Evolutionary conservation across 495 filamentous ascomycete genomes (phyloP).

Genomic region (Pyrenula aspistea): DNA sequence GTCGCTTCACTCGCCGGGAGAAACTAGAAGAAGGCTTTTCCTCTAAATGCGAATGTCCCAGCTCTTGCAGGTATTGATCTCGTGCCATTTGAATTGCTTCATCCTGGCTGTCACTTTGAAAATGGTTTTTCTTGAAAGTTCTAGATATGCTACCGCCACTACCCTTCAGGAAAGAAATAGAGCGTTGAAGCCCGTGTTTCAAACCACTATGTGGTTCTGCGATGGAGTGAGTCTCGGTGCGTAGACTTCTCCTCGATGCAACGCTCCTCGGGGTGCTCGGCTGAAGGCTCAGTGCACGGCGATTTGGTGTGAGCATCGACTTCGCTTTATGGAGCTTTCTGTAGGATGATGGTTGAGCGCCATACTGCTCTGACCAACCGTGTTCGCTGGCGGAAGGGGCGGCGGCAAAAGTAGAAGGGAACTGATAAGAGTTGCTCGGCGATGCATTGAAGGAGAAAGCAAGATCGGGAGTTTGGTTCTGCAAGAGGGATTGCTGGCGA

Average conservation of each 20-base stretch:
- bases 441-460: neutral
- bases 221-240: neutral
- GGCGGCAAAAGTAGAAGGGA: slow-evolving; percentile 10
- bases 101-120: slow-evolving; percentile 19
- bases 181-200: slow-evolving; percentile 31
- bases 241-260: slow-evolving; percentile 1
- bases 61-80: slow-evolving; percentile 30
- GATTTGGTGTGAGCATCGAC: slow-evolving; percentile 54
- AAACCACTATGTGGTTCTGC: slow-evolving; percentile 9
- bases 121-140: slow-evolving; percentile 18
- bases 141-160: slow-evolving; percentile 13
- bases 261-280: slow-evolving; percentile 9
- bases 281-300: slow-evolving; percentile 20
- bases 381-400: slow-evolving; percentile 26
- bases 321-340: slow-evolving; percentile 60
- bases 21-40: slow-evolving; percentile 37
- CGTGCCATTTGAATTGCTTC: slow-evolving; percentile 34
- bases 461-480: slow-evolving; percentile 1
- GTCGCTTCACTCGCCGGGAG: slow-evolving; percentile 23
- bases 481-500: slow-evolving; percentile 3
- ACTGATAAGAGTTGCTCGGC: neutral
- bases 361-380: slow-evolving; percentile 45
- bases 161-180: slow-evolving; percentile 49
- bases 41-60: slow-evolving; percentile 18
- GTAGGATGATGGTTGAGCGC: slow-evolving; percentile 60